Evolutionary conservation across 208 protist species (phyloP).

Genomic region (Strigomonas oncopelti): DNA sequence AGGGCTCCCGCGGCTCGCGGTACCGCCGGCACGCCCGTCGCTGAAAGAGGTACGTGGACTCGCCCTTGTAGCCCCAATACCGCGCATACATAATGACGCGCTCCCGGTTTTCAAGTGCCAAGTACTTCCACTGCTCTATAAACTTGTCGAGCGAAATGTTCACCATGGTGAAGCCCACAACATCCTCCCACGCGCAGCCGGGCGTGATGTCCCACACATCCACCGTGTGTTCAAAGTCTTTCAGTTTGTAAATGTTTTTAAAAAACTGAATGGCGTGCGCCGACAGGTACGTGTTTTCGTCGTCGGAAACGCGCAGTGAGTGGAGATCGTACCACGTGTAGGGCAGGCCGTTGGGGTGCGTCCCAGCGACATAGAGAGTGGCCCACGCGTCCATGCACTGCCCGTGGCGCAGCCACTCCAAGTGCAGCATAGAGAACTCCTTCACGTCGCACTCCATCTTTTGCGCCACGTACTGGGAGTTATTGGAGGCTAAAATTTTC

Average conservation of each 20-base stretch:
- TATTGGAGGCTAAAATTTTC: constrained; percentile 19
- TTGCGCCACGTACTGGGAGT: constrained; percentile 15
- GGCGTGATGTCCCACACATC: constrained; percentile 82
- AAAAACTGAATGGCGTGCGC: constrained; percentile 80
- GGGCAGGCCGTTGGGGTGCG: constrained; percentile 62
- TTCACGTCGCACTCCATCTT: constrained; percentile 14
- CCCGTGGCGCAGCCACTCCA: constrained; percentile 35
- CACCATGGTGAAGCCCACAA: constrained; percentile 48
- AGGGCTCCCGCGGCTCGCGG: constrained; percentile 32
- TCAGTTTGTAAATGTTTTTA: constrained; percentile 69
- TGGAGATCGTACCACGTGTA: constrained; percentile 83
- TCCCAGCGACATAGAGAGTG: constrained; percentile 63
- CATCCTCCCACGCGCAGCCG: constrained; percentile 71
- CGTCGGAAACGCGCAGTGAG: constrained; percentile 42
- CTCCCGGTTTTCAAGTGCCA: constrained; percentile 63
- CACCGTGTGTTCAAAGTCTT: constrained; percentile 32
- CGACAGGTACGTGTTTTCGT: constrained; percentile 81
- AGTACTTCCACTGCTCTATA: constrained; percentile 86
- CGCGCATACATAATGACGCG: constrained; percentile 79
- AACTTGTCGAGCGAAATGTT: constrained; percentile 65
- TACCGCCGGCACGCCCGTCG: constrained; percentile 40
- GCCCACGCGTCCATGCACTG: constrained; percentile 61
- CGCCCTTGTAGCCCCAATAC: constrained; percentile 85
- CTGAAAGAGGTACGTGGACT: constrained; percentile 67
- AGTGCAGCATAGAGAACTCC: constrained; percentile 38